Conservation (phyloP, 306 rosid genomes). For the Luffa aegyptiaca region DNA sequence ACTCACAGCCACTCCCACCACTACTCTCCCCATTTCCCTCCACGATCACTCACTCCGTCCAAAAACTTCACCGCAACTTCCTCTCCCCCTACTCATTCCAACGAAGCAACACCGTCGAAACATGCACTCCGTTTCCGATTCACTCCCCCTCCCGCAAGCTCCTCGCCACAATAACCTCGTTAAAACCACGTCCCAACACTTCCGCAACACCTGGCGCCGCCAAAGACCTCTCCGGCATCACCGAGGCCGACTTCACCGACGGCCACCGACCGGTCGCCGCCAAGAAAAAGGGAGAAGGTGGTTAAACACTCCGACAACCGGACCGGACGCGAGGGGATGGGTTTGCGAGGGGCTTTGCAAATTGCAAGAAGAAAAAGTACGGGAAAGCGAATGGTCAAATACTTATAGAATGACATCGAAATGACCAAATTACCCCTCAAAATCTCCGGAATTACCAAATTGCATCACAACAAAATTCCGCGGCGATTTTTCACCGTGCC, state of each 20-base stretch:
- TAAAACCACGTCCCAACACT: background rate
- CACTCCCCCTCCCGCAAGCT: background rate
- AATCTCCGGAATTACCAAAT: background rate
- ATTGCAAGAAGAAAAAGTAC: conserved; percentile 1
- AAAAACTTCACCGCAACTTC: conserved; percentile 31
- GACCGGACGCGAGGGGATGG: conserved; percentile 10
- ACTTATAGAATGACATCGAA: conserved; percentile 26
- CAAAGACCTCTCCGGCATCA: background rate
- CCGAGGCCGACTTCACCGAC: background rate
- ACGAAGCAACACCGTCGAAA: conserved; percentile 45
- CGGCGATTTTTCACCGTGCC: conserved; percentile 15
- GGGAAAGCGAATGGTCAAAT: conserved; percentile 29
- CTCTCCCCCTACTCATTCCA: conserved; percentile 18
- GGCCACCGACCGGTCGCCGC: background rate
- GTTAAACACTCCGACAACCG: conserved; percentile 3
- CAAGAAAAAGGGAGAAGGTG: conserved; percentile 20
- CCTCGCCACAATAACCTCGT: background rate
- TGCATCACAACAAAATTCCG: background rate
- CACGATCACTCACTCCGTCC: conserved; percentile 38
- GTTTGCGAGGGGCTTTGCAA: background rate
- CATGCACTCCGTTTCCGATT: conserved; percentile 38
- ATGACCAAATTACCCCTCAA: conserved; percentile 22
- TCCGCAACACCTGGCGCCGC: background rate
- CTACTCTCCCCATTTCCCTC: conserved; percentile 56
- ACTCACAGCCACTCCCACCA: conserved; percentile 47